Conservation (phyloP, 2,329 filamentous ascomycete genomes). For the Calonectria crousiana region DNA sequence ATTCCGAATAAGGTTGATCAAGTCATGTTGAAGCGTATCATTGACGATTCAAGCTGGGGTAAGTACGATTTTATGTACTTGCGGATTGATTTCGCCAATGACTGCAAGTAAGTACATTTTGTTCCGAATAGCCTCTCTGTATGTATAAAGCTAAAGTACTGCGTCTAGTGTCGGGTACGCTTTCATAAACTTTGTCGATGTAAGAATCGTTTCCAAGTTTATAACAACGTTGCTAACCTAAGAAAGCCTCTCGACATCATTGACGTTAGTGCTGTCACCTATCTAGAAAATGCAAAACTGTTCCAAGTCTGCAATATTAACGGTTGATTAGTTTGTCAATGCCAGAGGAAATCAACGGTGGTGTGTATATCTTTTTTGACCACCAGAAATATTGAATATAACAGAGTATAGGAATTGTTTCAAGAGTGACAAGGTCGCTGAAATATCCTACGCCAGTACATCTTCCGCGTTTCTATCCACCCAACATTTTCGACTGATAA, state of each 20-base stretch:
- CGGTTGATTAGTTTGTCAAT: slow-evolving; percentile 73
- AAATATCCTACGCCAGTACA: slow-evolving; percentile 95
- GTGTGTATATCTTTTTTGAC: slow-evolving; percentile 53
- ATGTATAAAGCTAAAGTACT: slow-evolving; percentile 38
- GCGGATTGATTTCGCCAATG: slow-evolving; percentile 87
- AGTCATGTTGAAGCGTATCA: slow-evolving; percentile 79
- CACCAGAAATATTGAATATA: not conserved
- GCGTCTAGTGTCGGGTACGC: slow-evolving; percentile 87
- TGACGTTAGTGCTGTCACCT: slow-evolving; percentile 61
- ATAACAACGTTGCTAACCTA: slow-evolving; percentile 50
- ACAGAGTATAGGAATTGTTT: slow-evolving; percentile 75
- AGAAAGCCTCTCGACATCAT: slow-evolving; percentile 78
- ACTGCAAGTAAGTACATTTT: slow-evolving; percentile 78
- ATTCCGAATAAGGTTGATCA: slow-evolving; percentile 92
- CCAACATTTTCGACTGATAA: slow-evolving; percentile 39
- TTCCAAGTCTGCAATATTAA: slow-evolving; percentile 31
- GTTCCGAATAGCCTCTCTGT: too few relatives aligned
- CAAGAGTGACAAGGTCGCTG: slow-evolving; percentile 85
- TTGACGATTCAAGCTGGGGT: slow-evolving; percentile 83
- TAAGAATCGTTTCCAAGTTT: slow-evolving; percentile 55
- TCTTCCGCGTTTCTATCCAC: slow-evolving; percentile 25
- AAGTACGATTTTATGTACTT: slow-evolving; percentile 97
- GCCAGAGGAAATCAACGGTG: slow-evolving; percentile 78
- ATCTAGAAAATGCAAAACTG: too few relatives aligned
- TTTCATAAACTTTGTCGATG: slow-evolving; percentile 93